Percentiles rank a stretch among this genome's conserved stretches.
These are phyloP conservation scores for Castanopsis chinensis DNA, from an alignment of 306 rosid species.

Conservation along the genomic window DNA sequence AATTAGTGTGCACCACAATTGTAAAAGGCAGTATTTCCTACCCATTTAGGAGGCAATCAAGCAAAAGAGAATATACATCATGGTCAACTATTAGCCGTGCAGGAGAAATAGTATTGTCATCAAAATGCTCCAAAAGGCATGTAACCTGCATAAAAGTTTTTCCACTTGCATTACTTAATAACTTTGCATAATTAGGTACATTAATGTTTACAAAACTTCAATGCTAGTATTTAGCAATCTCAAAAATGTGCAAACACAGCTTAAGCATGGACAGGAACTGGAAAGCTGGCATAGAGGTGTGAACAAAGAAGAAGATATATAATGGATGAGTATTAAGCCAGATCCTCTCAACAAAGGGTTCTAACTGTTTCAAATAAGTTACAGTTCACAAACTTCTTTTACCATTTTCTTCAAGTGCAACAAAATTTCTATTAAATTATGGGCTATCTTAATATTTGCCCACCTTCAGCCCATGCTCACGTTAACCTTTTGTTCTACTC, in stretches of 20 bases:
- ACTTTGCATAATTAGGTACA: neutral
- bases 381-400: neutral
- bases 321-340: neutral
- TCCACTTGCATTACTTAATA: neutral
- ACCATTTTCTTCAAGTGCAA: no score
- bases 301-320: neutral
- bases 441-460: neutral
- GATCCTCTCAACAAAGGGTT: neutral
- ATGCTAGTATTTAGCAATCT: neutral
- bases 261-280: neutral
- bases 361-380: neutral
- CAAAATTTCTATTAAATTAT: neutral
- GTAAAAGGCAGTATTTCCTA: conserved; percentile 28
- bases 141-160: conserved; percentile 51
- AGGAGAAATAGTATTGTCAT: conserved; percentile 34
- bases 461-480: neutral
- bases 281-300: neutral
- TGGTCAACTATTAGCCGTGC: conserved; percentile 49
- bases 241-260: neutral
- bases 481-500: neutral
- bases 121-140: conserved; percentile 57
- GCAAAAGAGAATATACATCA: conserved; percentile 71
- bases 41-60: conserved; percentile 85
- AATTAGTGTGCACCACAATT: neutral
- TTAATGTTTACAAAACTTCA: neutral